Evolutionary conservation across 2,329 filamentous ascomycete genomes (phyloP).

Genomic region (Biscogniauxia marginata): DNA sequence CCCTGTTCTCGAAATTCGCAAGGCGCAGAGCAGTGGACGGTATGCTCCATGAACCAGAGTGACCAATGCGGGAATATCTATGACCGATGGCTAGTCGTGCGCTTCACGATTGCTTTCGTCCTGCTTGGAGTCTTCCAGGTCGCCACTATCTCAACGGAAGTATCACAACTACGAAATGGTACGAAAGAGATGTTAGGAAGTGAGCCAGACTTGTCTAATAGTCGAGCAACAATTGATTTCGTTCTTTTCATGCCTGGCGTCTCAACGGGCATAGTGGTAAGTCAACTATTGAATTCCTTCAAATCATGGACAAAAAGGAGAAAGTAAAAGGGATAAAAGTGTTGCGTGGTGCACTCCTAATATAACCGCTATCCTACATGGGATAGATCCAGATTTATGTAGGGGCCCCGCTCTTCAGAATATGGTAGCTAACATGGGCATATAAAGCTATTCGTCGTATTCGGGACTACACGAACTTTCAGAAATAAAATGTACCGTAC

Average conservation of each 20-base stretch:
- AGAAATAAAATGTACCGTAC: conserved; percentile 15
- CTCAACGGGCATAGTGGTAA: conserved; percentile 27
- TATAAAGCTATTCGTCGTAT: conserved; percentile 23
- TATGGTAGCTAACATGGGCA: conserved; percentile 4
- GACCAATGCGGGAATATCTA: conserved; percentile 31
- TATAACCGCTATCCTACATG: too few species aligned
- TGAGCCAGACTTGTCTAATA: conserved; percentile 30
- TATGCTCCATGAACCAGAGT: neutral
- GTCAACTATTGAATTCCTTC: conserved; percentile 1
- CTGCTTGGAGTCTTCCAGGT: conserved; percentile 36
- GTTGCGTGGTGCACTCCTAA: too few species aligned
- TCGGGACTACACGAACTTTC: conserved; percentile 25
- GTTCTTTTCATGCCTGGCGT: conserved; percentile 33
- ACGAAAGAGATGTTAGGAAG: conserved; percentile 24
- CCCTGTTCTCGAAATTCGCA: conserved; percentile 25
- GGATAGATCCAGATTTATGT: too few species aligned
- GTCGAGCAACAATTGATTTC: conserved; percentile 31
- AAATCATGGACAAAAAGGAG: neutral
- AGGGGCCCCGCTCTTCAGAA: neutral
- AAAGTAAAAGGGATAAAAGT: too few species aligned
- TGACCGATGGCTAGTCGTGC: conserved; percentile 37
- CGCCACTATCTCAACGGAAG: conserved; percentile 33
- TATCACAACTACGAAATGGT: conserved; percentile 27
- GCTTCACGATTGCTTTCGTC: conserved; percentile 38
- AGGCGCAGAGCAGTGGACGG: conserved; percentile 17